Evolutionary conservation across 192 early-diverging fungal genomes (phyloP), one percentile per base, ranked within the genome.

Genomic region (Umbelopsis ramanniana): DNA sequence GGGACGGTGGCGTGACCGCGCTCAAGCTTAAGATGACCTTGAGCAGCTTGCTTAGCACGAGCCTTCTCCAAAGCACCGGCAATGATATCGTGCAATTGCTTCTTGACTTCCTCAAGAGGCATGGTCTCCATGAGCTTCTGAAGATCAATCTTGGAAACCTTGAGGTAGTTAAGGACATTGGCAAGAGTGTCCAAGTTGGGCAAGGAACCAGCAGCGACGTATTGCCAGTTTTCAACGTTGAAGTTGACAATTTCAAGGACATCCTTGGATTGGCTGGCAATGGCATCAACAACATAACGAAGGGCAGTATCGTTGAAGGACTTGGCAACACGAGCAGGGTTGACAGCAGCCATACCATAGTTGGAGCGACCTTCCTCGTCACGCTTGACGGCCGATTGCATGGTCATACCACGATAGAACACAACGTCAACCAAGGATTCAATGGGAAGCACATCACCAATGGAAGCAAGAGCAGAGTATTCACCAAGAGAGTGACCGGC

Each of bases 351-450:
- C 95, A 98, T 96, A 82, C 92, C 95, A 83, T 95, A 98, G 72
- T 93, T 86, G 54, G 97, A 97, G n/a, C 91, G 88, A 46, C 92
- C 87, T 23, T 83, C 37, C 1, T 78, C 76, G 68, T 96, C 95
- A 67, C 95, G 91, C 66, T 84, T 86, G 2, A 98, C 97, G 21
- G 94, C 93, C 46, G 91, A 84, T 86, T 97, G 97, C 97, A 98
- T 97, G n/a, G 95, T 96, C 93, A 96, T 94, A 74, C 97, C 97
- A 77, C 97, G 93, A 86, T 95, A 94, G 83, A 98, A 97, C 23
- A 94, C 93, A 23, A 98, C 91, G 72, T 97, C 95, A 47, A 96
- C 89, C 11, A 96, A 77, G 23, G 90, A 86, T 76, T 96, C 93
- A 67, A 96, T 86, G 19, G 92, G 87, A 33, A 98, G 78, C 0